These are phyloP conservation scores for Cercospora zeae-maydis DNA, from an alignment of 2,329 filamentous ascomycete species.

Conservation along the genomic window DNA sequence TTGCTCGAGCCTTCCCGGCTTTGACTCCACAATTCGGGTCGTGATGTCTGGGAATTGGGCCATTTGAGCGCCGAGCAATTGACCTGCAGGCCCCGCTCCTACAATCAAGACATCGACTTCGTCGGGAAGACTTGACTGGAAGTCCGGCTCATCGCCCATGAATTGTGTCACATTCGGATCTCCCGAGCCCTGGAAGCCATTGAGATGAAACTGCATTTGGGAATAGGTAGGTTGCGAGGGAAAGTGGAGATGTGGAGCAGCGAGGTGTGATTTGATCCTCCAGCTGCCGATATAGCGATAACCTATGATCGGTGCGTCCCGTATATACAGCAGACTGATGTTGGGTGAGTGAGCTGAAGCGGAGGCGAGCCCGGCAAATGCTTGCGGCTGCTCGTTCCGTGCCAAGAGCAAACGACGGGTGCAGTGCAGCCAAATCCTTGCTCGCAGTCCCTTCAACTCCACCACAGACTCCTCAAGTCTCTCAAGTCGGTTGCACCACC, in stretches of 20 bases:
- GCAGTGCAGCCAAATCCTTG: background rate
- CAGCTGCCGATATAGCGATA: background rate
- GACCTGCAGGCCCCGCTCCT: slow-evolving; percentile 49
- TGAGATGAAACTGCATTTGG: slow-evolving; percentile 36
- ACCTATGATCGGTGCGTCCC: background rate
- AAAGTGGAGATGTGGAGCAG: background rate
- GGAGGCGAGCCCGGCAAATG: background rate
- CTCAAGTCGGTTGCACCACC: too few species aligned
- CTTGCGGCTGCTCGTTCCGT: background rate
- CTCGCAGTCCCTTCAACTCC: too few species aligned
- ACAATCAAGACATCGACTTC: slow-evolving; percentile 50
- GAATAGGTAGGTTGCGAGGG: background rate
- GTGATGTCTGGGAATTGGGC: slow-evolving; percentile 47
- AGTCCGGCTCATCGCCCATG: slow-evolving; percentile 29
- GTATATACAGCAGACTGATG: background rate
- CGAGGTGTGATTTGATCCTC: background rate
- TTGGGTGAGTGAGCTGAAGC: background rate
- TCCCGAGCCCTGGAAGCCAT: slow-evolving; percentile 35
- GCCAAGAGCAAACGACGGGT: background rate
- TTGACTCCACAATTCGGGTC: slow-evolving; percentile 45
- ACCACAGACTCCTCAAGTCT: too few species aligned
- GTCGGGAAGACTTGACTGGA: slow-evolving; percentile 31
- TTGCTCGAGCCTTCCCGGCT: slow-evolving; percentile 32
- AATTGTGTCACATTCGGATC: slow-evolving; percentile 34
- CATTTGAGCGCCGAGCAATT: slow-evolving; percentile 52